Base-by-base conservation (phyloP, 352 stramenopile genomes). In the Phytophthora parvispora region DNA sequence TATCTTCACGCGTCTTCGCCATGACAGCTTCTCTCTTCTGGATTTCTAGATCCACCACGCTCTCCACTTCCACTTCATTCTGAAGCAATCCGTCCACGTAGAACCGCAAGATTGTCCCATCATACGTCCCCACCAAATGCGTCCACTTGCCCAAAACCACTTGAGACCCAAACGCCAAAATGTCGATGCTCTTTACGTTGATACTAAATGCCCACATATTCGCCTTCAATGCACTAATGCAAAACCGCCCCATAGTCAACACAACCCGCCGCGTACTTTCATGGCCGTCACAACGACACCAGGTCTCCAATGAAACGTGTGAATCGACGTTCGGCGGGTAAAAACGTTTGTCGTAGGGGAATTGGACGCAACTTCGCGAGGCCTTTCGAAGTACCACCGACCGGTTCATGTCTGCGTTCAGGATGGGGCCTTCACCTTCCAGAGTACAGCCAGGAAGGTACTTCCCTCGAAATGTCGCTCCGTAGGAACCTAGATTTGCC, bases 61-160 rank as follows among this genome's bases (percentile, higher is more conserved):
- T 87, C 10, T 90, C 84, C 20, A 91, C 82, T 52, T 94, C 84
- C 2, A 96, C 77, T 63, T 96, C 88, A 34, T 80, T 88, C 28
- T 90, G 77, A 0, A 94, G 57, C 22, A 82, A 83, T 0, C 86
- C 81, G 65, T 98, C 77, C 13, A 98, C 87, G 60, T 90, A 98
- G 13, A 98, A 73, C 13, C 86, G 74, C 36, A 96, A 40, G 31
- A 92, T 86, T 20, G 89, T 97, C 4, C 94, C 93, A 53, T 98
- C 93, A 59, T 92, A 98, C 28, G 89, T 97, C 3, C 85, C 90
- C 3, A 93, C 86, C 13, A 98, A 59, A 69, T 98, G 84, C 25
- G 84, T 92, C 93, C 94, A 98, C 45, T 91, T 82, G 22, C 87
- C 65, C 5, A 89, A 43, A 8, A 86, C 78, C 4, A 96, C 78